Evolutionary conservation across 2,329 filamentous ascomycete species (phyloP).

Genomic region (Hymenoscyphus salicellus): DNA sequence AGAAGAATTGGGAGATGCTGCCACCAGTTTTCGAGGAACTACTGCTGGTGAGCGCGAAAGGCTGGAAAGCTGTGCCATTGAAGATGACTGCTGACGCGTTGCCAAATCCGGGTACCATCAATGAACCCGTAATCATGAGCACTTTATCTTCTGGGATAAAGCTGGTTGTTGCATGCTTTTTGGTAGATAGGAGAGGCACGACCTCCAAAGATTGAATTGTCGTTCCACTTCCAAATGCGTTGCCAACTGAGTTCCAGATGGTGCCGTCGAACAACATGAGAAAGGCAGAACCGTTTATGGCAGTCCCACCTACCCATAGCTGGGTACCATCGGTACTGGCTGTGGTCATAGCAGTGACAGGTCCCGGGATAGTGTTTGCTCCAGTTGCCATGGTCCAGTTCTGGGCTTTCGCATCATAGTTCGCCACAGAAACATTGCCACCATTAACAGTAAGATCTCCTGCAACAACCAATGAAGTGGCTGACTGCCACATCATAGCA

Average conservation of each 20-base stretch:
- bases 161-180: conserved; percentile 61
- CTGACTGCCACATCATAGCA: conserved; percentile 71
- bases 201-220: conserved; percentile 78
- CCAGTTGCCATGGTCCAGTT: conserved; percentile 64
- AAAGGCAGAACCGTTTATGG: conserved; percentile 66
- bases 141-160: conserved; percentile 66
- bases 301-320: conserved; percentile 79
- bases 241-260: conserved; percentile 64
- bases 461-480: conserved; percentile 69
- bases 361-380: conserved; percentile 69
- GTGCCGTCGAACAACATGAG: conserved; percentile 78
- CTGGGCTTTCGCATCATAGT: conserved; percentile 66
- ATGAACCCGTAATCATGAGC: conserved; percentile 79
- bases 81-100: conserved; percentile 82
- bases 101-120: conserved; percentile 73
- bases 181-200: conserved; percentile 58
- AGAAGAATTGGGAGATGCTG: conserved; percentile 78
- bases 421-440: conserved; percentile 65
- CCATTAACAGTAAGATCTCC: conserved; percentile 71
- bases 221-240: conserved; percentile 62
- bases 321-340: conserved; percentile 69
- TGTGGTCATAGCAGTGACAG: conserved; percentile 71
- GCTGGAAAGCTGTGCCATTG: conserved; percentile 74
- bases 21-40: conserved; percentile 63
- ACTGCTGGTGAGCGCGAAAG: conserved; percentile 74